Percentiles rank a stretch among this genome's conserved stretches.
phyloP scores from a whole-genome alignment of 768 basidiomycete species.

The Tylopilus felleus region DNA sequence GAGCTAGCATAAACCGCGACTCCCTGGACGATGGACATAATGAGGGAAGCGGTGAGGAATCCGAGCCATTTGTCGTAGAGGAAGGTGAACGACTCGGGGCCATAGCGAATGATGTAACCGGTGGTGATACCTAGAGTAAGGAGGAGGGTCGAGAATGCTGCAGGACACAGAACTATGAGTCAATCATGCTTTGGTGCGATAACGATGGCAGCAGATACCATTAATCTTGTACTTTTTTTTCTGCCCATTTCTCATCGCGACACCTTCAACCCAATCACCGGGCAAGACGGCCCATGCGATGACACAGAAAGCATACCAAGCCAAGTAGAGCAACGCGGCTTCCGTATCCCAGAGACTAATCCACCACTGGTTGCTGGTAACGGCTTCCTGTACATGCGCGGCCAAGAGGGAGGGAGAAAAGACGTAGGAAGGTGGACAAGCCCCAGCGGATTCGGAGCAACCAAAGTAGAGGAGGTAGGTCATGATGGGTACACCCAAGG shows the following conservation, averaged over 20 bases:
- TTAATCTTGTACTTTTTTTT: conserved; percentile 92
- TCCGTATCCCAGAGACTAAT: conserved; percentile 77
- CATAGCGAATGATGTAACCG: conserved; percentile 69
- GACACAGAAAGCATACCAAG: conserved; percentile 89
- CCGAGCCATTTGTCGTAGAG: conserved; percentile 92
- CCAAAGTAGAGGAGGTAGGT: conserved; percentile 75
- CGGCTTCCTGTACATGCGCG: conserved; percentile 41
- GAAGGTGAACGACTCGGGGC: conserved; percentile 81
- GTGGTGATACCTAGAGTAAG: conserved; percentile 70
- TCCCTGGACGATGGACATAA: conserved; percentile 78
- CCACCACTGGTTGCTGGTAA: conserved; percentile 62
- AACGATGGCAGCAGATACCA: conserved; percentile 47
- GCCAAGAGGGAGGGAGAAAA: conserved; percentile 32
- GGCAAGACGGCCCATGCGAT: conserved; percentile 78
- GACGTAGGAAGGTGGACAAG: conserved; percentile 57
- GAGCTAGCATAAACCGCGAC: conserved; percentile 66
- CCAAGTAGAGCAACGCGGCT: conserved; percentile 72
- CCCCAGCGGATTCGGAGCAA: conserved; percentile 68
- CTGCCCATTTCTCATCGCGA: conserved; percentile 66
- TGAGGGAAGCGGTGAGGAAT: conserved; percentile 74
- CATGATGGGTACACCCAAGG: conserved; percentile 64
- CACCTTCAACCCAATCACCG: conserved; percentile 69
- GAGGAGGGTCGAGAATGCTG: conserved; percentile 86
- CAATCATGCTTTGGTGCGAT: background rate
- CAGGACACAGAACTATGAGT: background rate